These are phyloP conservation scores for Penicillium antarcticum DNA, from an alignment of 495 filamentous ascomycete species.

Conservation along the genomic window DNA sequence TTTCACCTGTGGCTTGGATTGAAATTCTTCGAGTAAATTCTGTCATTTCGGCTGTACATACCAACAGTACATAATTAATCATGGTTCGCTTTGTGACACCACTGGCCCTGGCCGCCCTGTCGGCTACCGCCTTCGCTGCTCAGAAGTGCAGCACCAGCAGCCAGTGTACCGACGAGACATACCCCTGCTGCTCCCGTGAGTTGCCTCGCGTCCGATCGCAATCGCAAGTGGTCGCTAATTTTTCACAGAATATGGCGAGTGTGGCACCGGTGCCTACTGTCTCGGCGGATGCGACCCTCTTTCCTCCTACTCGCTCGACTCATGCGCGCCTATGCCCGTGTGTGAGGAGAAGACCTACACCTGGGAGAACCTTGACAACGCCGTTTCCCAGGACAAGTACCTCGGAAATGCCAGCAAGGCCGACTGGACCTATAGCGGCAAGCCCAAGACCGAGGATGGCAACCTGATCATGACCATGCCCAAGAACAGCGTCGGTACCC, in stretches of 20 bases:
- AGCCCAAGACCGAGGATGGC: conserved; percentile 57
- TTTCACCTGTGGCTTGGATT: conserved; percentile 7
- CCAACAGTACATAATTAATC: conserved; percentile 20
- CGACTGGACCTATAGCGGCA: conserved; percentile 88
- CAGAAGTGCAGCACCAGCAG: conserved; percentile 53
- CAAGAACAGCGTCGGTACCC: conserved; percentile 74
- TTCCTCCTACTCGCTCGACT: conserved; percentile 73
- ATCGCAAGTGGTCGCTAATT: conserved; percentile 1
- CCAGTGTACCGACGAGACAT: conserved; percentile 63
- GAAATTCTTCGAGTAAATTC: conserved; percentile 12
- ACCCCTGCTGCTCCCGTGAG: conserved; percentile 93
- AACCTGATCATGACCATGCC: conserved; percentile 83
- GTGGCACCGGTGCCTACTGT: conserved; percentile 91
- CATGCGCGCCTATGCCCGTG: conserved; percentile 81
- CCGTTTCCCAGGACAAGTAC: conserved; percentile 70
- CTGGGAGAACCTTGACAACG: conserved; percentile 61
- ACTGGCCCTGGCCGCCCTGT: conserved; percentile 33
- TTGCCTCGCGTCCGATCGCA: conserved; percentile 32
- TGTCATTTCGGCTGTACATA: conserved; percentile 10
- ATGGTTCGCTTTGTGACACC: conserved; percentile 37
- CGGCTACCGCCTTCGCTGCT: conserved; percentile 34
- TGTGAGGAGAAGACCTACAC: conserved; percentile 73
- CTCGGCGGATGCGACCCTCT: conserved; percentile 92
- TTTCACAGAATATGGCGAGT: conserved; percentile 81
- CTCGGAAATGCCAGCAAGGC: conserved; percentile 73